Evolutionary conservation across 2,329 filamentous ascomycete species (phyloP), one percentile per base, ranked within the genome.

Genomic region (Dissoconium aciculare): DNA sequence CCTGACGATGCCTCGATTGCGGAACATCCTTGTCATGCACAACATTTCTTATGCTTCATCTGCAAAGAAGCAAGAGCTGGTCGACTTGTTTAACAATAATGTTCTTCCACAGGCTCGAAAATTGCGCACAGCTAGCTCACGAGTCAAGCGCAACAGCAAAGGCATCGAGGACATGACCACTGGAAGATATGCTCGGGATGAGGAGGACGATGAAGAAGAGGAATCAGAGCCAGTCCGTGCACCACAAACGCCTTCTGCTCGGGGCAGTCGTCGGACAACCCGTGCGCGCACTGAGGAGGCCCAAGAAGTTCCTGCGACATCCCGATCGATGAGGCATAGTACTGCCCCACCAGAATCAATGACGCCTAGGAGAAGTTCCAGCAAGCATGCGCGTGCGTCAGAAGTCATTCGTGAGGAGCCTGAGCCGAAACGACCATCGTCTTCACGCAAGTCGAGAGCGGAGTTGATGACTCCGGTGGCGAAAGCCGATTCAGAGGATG

Each of bases 21-120:
- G 89, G 47, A 87, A 80, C 28, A 91, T 95, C 42, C 72, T 98
- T 35, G 80, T 95, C 48, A 78, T 74, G 42, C 82, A 98, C 60
- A 79, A 84, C 52, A 64, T 95, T 48, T 61, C 73, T 21, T 95
- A 93, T 52, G 78, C 85, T 4, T 76, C 82, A 0, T 85, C 76
- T 4, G 84, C 89, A 9, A 98, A 95, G 62, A 98, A 98, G 62
- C 63, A 73, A 0, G 78, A 92, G 50, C 72, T 98, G 13, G 67
- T 98, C 37, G 74, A 79, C 5, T 72, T 95, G 27, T 84, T 98
- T 57, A 74, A 78, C 50, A 66, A 78, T 17, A 64, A 89, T 40
- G 69, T 98, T 15, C 59, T 81, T 4, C 79, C 87, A 0, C 77
- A 87, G 46, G 77, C 82, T 2, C 70, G 71, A 42, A 80, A 78